Evolutionary conservation across 169 alveolate genomes (phyloP).

Genomic region (Cryptosporidium parvum): DNA sequence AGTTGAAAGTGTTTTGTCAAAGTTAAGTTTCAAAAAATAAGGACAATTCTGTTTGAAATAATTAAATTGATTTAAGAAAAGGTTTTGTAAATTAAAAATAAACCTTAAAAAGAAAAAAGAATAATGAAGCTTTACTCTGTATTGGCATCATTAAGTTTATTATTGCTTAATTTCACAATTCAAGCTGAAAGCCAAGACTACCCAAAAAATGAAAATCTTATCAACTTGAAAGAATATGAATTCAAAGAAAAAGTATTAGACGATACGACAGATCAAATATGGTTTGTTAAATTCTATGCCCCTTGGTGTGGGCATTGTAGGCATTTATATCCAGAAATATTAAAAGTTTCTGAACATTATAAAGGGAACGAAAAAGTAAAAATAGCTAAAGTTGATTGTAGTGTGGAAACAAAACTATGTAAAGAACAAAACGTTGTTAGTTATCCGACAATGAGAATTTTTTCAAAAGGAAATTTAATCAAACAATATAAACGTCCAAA

Average conservation of each 20-base stretch:
- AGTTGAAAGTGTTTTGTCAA: background rate
- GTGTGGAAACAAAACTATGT: conserved; percentile 81
- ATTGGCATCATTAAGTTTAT: background rate
- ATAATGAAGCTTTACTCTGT: background rate
- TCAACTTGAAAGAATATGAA: background rate
- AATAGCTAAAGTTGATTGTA: conserved; percentile 86
- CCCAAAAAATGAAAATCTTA: conserved; percentile 8
- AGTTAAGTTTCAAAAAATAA: background rate
- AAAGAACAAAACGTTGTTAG: conserved; percentile 75
- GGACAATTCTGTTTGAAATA: background rate
- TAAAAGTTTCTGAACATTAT: conserved; percentile 48
- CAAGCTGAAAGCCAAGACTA: conserved; percentile 1
- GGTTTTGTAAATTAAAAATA: too few species aligned
- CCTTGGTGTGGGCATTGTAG: conserved; percentile 95
- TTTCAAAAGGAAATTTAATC: conserved; percentile 24
- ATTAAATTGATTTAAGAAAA: too few species aligned
- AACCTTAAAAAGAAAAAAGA: background rate
- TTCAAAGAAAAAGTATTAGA: conserved; percentile 46
- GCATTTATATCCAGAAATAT: conserved; percentile 62
- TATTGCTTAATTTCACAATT: background rate
- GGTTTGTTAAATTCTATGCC: conserved; percentile 93
- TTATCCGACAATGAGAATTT: conserved; percentile 60
- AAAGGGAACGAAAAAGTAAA: conserved; percentile 77
- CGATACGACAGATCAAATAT: conserved; percentile 80
- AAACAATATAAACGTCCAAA: conserved; percentile 53